Evolutionary conservation across 2,329 filamentous ascomycete species (phyloP), one percentile per base, ranked within the genome.

Genomic region (Fusarium denticulatum): DNA sequence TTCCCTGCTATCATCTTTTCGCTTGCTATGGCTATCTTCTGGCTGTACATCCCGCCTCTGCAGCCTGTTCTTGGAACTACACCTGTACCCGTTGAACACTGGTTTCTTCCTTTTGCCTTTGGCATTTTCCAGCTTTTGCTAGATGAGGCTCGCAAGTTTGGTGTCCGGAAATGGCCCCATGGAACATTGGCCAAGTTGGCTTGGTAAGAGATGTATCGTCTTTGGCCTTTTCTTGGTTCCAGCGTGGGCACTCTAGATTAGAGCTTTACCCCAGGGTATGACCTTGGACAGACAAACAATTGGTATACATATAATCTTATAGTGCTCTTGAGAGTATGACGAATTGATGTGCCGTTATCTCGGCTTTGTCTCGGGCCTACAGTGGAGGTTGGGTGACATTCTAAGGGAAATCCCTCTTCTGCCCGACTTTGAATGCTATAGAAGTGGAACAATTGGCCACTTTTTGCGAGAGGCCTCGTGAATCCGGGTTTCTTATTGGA

Each of bases 81-180:
- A 0, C 78, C 82, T 1, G 90, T 95, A 0, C 92, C 93, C 0
- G 89, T 90, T 0, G 92, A 93, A 80, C 86, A 95, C 78, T 96
- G 91, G 88, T 95, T 96, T 80, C 78, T 96, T 56, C 93, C 93
- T 0, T 90, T 93, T 79, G 87, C 90, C 0, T 94, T 95, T 80
- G 93, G 93, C 26, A 37, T 50, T 6, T 67, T 59, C 1, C 64
- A 67, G 37, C 43, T 66, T 14, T 7, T 67, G 0, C 16, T 58
- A 7, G 64, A 67, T 30, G 64, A 66, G 13, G 43, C 13, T 20
- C 55, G 64, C 4, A 67, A 67, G n/a, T 59, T 22, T 30, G n/a
- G 37, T 40, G 50, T 67, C 6, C 32, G 64, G 8, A 59, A 6
- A 8, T 66, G 50, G 50, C 64, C 64, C 7, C 15, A 7, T 9